Base-by-base conservation (phyloP, 805 yeast genomes). In the Saturnispora mendoncae region DNA sequence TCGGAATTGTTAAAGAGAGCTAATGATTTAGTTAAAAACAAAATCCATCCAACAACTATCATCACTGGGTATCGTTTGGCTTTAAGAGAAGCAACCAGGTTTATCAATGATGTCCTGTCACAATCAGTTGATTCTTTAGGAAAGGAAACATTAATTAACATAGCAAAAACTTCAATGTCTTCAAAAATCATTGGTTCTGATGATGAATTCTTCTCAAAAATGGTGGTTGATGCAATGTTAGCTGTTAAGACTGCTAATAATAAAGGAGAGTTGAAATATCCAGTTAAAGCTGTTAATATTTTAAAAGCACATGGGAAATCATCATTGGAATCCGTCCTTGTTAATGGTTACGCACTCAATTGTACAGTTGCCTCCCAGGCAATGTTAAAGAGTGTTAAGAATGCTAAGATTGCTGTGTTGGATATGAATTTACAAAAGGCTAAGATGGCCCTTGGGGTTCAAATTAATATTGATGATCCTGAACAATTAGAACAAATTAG, bases 351-450 rank as follows among this genome's bases (percentile, higher is more conserved):
- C 59, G 98, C 98, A 1, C 69, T 92, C 49, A 92, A 92, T 67
- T 88, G 97, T 68, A 90, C 97, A 0, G 84, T 92, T 44, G 98
- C 97, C 2, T 84, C 95, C 12, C 97, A 90, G 65, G 97, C 97
- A 14, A 94, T 92, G 97, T 71, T 77, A 48, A 85, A 82, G 55
- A 68, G 72, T 39, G 67, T 87, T 36, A 62, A 65, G 10, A 68
- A 72, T 50, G 94, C 95, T 36, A 80, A 78, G 52, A 84, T 87
- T 51, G 97, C 97, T 3, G 78, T 86, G 51, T 70, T 87, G 55
- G 97, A 87, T 65, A 75, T 92, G 62, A 90, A 94, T 64, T 69
- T 92, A 57, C 98, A 94, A 61, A 90, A 88, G 62, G 92, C 95
- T 2, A 78, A 88, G 59, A 86, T 92, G 96, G 96, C 97, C 32